Base-by-base conservation (phyloP, 495 filamentous ascomycete species). In the Mytilinidion resinicola region DNA sequence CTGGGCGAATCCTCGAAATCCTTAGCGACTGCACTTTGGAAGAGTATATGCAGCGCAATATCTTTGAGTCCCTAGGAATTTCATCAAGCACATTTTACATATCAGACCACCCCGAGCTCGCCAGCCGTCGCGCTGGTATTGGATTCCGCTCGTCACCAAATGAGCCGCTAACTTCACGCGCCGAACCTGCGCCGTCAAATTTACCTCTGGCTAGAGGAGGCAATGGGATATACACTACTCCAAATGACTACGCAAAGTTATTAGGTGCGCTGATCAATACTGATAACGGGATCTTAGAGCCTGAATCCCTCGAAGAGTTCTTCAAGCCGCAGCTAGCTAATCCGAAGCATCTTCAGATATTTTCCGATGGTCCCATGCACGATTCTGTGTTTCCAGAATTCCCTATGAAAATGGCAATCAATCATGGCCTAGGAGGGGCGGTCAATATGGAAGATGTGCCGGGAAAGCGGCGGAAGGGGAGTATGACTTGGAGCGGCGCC, bases 221-320 rank as follows among this genome's bases (percentile, higher is more conserved):
- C 0, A 74, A 72, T 11, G 84, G 84, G 0, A 36, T 79, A 20
- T 84, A 73, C 53, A 71, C 74, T 9, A 71, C 76, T 0, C 75
- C 77, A 6, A 61, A 44, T 12, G 78, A 79, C 53, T 82, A 77
- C 59, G 65, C 72, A 20, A 81, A 76, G 58, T 64, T 85, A 10
- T 67, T 85, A 48, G 72, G 69, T 25, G 74, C 73, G 14, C 12
- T 84, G 1, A 63, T 85, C 17, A 48, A 49, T 4, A 72, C 74
- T 54, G 74, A 81, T 63, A 72, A 67, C 36, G 70, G 66, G 25
- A 38, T 83, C 10, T 65, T 83, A 10, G 68, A 68, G 36, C 39
- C 62, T 7, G 59, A 61, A 9, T 77, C 73, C 21, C 73, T 74
- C 12, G 72, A 76, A 4, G 67, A 71, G 55, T 80, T 85, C 71